Base-by-base conservation (phyloP, 2,329 filamentous ascomycete species). In the Teratosphaeria zuluensis region DNA sequence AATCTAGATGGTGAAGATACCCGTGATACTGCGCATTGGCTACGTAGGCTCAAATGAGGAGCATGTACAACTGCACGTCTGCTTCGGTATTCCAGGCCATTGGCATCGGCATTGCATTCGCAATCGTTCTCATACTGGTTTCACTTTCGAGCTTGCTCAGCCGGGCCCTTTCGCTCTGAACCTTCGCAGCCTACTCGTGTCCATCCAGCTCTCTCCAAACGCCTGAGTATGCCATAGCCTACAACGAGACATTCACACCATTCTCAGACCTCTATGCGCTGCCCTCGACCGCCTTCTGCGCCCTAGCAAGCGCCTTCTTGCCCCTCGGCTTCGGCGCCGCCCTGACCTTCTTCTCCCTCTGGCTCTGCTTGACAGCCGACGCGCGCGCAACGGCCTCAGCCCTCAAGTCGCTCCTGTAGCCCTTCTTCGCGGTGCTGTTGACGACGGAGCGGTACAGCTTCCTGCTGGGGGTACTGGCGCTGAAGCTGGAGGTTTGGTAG, bases 371-470 rank as follows among this genome's bases (percentile, higher is more conserved):
- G 56, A 72, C 59, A 72, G 91, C 90, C 72, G 87, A 91, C 74
- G 88, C 90, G 73, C 94, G 90, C 77, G 90, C 81, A 72, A 97
- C 86, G 70, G 92, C 92, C 71, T 78, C 76, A 62, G 73, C 70
- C 67, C 77, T 75, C 63, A 81, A 73, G 69, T 81, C 78, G 52
- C 74, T 65, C 63, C 78, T 89, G 87, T 97, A 99, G 74, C 86
- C 84, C 75, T 83, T 83, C 85, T 90, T 91, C 76, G 90, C 88
- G 70, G 86, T 85, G 75, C 82, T 81, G 81, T 84, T 88, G 79
- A 91, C 91, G 75, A 97, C 85, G 71, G 83, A 83, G 81, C 88
- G 89, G 86, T 92, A 97, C 80, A 88, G 87, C 84, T 92, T 94
- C 80, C 89, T 87, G 74, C 81, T 84, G 68, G 86, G 82, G 78